Evolutionary conservation across 371 early-diverging fungal species (phyloP).

Genomic region (Syncephalastrum sp.): DNA sequence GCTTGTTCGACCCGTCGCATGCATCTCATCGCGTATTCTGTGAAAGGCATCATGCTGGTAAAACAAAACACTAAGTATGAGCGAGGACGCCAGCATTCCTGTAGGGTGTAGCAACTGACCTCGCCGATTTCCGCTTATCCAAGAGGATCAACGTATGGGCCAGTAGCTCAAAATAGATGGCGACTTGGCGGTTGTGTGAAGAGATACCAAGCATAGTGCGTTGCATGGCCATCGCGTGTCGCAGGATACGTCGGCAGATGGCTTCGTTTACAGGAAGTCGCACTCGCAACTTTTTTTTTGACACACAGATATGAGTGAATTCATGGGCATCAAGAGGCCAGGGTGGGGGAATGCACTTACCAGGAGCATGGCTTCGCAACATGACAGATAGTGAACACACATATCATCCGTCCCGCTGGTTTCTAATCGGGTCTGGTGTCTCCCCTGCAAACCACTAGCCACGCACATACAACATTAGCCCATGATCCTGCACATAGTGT

Average conservation of each 20-base stretch:
- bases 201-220: constrained; percentile 62
- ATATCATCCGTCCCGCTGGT: too few relatives aligned
- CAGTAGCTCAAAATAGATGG: constrained; percentile 48
- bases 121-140: background rate
- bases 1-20: constrained; percentile 31
- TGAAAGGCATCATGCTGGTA: constrained; percentile 1
- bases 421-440: too few relatives aligned
- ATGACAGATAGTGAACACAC: constrained; percentile 33
- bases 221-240: constrained; percentile 63
- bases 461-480: too few relatives aligned
- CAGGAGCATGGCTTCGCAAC: constrained; percentile 42
- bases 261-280: constrained; percentile 14
- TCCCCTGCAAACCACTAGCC: too few relatives aligned
- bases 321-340: too few relatives aligned
- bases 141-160: constrained; percentile 39
- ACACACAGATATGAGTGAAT: too few relatives aligned
- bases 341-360: constrained; percentile 7
- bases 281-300: background rate
- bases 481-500: too few relatives aligned
- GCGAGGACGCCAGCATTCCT: too few relatives aligned
- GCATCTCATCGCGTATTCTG: constrained; percentile 36
- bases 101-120: too few relatives aligned
- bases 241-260: constrained; percentile 17
- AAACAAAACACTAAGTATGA: too few relatives aligned
- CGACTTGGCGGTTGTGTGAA: constrained; percentile 35